Conservation (phyloP, 1,284 basidiomycete species). For the Cryptococcus maquisensis region DNA sequence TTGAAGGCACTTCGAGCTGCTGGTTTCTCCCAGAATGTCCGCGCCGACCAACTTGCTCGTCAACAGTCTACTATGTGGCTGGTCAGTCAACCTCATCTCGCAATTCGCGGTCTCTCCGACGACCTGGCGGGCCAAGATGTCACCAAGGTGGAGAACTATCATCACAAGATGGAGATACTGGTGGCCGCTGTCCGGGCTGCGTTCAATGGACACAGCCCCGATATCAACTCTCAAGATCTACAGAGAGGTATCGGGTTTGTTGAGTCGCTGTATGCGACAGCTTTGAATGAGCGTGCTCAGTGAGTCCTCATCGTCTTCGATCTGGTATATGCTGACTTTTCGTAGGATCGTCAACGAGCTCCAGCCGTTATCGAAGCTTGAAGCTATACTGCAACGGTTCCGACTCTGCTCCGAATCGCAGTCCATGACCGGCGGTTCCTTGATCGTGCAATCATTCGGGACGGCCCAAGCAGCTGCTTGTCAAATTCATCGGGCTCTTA, state of each 20-base stretch:
- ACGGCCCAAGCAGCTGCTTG: slow-evolving; percentile 17
- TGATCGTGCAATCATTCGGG: slow-evolving; percentile 12
- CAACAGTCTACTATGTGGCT: slow-evolving; percentile 66
- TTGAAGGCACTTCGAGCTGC: slow-evolving; percentile 80
- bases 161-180: slow-evolving; percentile 63
- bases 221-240: slow-evolving; percentile 79
- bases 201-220: slow-evolving; percentile 68
- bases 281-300: slow-evolving; percentile 54
- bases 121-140: slow-evolving; percentile 18
- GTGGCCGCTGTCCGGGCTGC: slow-evolving; percentile 66
- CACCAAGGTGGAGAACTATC: slow-evolving; percentile 59
- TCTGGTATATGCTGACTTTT: background rate
- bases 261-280: slow-evolving; percentile 70
- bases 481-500: slow-evolving; percentile 25
- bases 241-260: slow-evolving; percentile 72
- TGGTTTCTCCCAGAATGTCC: slow-evolving; percentile 70
- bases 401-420: slow-evolving; percentile 19
- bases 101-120: slow-evolving; percentile 17
- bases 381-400: slow-evolving; percentile 8
- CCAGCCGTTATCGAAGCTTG: slow-evolving; percentile 6
- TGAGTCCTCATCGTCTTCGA: slow-evolving; percentile 32
- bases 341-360: slow-evolving; percentile 7
- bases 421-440: slow-evolving; percentile 21
- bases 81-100: slow-evolving; percentile 49
- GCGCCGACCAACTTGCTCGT: slow-evolving; percentile 63